These are phyloP conservation scores for Trypanosomatidae sp. DNA, from an alignment of 208 protist species.

Conservation along the genomic window DNA sequence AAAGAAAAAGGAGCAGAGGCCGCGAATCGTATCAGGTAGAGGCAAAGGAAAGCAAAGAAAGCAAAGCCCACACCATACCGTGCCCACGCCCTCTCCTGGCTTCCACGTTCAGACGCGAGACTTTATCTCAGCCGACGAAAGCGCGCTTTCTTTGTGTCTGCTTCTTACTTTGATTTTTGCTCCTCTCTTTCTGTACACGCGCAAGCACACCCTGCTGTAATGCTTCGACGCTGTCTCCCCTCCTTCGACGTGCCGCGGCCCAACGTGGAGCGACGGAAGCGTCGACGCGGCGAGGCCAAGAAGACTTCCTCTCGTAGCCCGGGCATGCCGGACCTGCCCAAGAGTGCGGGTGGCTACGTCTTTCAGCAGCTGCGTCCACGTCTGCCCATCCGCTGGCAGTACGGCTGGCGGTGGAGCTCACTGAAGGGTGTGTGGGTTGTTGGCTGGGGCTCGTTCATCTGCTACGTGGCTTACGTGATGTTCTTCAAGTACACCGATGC, in stretches of 20 bases:
- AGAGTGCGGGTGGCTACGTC: slow-evolving; percentile 79
- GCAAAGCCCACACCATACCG: too few relatives aligned
- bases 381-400: slow-evolving; percentile 80
- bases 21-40: too few relatives aligned
- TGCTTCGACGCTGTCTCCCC: slow-evolving; percentile 30
- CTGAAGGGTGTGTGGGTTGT: slow-evolving; percentile 66
- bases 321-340: slow-evolving; percentile 70
- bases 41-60: too few relatives aligned
- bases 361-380: slow-evolving; percentile 79
- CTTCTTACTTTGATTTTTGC: too few relatives aligned
- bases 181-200: too few relatives aligned
- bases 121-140: too few relatives aligned
- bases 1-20: too few relatives aligned
- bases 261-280: slow-evolving; percentile 61
- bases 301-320: slow-evolving; percentile 22
- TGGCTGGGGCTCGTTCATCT: slow-evolving; percentile 49
- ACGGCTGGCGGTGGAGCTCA: slow-evolving; percentile 81
- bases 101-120: too few relatives aligned
- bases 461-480: slow-evolving; percentile 71
- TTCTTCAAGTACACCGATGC: slow-evolving; percentile 78
- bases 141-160: too few relatives aligned
- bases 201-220: too few relatives aligned
- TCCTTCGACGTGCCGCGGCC: slow-evolving; percentile 34
- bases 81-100: too few relatives aligned
- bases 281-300: slow-evolving; percentile 31